Percentiles rank a stretch among this genome's conserved stretches.
phyloP scores from a whole-genome alignment of 177 flowering plant genomes.

The Vitis hybrid region DNA sequence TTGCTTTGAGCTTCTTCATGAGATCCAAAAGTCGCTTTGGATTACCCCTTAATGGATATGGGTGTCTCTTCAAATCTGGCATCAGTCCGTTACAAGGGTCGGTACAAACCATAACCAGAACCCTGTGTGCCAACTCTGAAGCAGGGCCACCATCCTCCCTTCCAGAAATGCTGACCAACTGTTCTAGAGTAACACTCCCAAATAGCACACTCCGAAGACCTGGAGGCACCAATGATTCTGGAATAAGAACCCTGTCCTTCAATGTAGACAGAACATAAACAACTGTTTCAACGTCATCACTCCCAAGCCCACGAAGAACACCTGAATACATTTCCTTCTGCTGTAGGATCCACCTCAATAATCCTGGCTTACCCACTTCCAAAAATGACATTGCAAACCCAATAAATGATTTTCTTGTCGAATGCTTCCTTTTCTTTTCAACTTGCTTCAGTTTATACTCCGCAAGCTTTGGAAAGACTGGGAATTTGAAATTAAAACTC shows the following conservation, averaged over 20 bases:
- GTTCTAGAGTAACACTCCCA: conserved; percentile 84
- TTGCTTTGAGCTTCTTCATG: conserved; percentile 85
- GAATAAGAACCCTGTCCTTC: conserved; percentile 64
- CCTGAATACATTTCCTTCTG: conserved; percentile 81
- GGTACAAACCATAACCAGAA: conserved; percentile 75
- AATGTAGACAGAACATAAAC: conserved; percentile 64
- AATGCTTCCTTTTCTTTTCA: conserved; percentile 37
- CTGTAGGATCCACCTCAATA: conserved; percentile 78
- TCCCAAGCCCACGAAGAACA: conserved; percentile 72
- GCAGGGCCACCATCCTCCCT: conserved; percentile 44
- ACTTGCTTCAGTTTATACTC: conserved; percentile 34
- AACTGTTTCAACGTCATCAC: conserved; percentile 74
- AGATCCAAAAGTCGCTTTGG: conserved; percentile 61
- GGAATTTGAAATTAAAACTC: conserved; percentile 70
- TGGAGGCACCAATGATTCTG: conserved; percentile 73
- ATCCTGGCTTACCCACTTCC: conserved; percentile 81
- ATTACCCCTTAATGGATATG: conserved; percentile 67
- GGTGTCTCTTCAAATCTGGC: conserved; percentile 58
- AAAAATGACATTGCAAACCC: conserved; percentile 90
- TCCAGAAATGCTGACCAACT: conserved; percentile 60
- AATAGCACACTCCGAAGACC: conserved; percentile 88
- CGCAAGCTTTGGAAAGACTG: conserved; percentile 52
- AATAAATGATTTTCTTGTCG: conserved; percentile 63
- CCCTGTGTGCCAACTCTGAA: conserved; percentile 57
- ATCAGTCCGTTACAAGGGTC: conserved; percentile 88